phyloP scores from a whole-genome alignment of 2,329 filamentous ascomycete genomes.

The Ploettnerulaceae sp. region DNA sequence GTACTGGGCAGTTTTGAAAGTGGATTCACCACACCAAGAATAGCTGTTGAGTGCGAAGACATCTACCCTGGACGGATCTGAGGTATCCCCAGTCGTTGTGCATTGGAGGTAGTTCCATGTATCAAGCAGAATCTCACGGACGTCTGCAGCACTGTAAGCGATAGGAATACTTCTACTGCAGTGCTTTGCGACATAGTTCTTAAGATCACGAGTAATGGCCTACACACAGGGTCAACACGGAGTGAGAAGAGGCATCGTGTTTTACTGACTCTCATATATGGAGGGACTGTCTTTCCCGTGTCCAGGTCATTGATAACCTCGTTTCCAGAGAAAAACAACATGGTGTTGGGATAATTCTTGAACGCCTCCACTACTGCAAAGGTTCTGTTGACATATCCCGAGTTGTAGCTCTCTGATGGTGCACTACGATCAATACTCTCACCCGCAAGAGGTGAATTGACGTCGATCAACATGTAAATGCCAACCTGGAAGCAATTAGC shows the following conservation, averaged over 20 bases:
- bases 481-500: constrained; percentile 38
- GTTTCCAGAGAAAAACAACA: constrained; percentile 74
- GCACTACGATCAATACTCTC: constrained; percentile 51
- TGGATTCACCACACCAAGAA: constrained; percentile 65
- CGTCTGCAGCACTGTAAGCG: constrained; percentile 77
- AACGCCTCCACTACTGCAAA: constrained; percentile 64
- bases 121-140: constrained; percentile 67
- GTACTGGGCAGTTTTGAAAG: constrained; percentile 58
- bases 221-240: constrained; percentile 37
- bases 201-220: constrained; percentile 73
- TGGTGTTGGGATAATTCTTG: constrained; percentile 60
- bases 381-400: constrained; percentile 58
- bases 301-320: constrained; percentile 67
- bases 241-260: neutral
- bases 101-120: constrained; percentile 73
- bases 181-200: constrained; percentile 73
- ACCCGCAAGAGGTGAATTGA: constrained; percentile 59
- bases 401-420: constrained; percentile 57
- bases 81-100: constrained; percentile 46
- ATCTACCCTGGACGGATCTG: constrained; percentile 61
- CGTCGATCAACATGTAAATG: constrained; percentile 65
- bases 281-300: constrained; percentile 56
- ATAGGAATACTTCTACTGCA: constrained; percentile 65
- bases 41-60: constrained; percentile 76
- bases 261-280: constrained; percentile 52